Conservation (phyloP, 108 stramenopile species). For the Skeletonema costatum region DNA sequence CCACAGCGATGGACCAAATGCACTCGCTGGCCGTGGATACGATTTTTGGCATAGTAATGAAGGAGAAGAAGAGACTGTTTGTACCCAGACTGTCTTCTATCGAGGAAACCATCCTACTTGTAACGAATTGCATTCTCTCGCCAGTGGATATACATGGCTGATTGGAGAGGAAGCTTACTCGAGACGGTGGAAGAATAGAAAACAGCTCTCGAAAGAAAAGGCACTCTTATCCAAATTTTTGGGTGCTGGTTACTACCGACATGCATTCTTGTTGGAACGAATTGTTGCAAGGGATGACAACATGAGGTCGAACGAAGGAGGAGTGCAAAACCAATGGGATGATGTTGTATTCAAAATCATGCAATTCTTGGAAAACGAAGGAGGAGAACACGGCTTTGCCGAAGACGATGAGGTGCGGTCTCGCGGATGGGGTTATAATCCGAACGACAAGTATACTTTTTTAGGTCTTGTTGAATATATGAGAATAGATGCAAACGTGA, state of each 20-base stretch:
- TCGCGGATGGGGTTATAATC: slow-evolving; percentile 31
- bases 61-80: slow-evolving; percentile 13
- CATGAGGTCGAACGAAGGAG: slow-evolving; percentile 2
- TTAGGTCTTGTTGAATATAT: slow-evolving; percentile 43
- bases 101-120: slow-evolving; percentile 60
- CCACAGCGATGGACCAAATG: neutral
- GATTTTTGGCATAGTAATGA: neutral
- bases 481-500: slow-evolving; percentile 79
- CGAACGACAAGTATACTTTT: slow-evolving; percentile 32
- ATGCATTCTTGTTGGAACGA: slow-evolving; percentile 57
- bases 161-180: slow-evolving; percentile 28
- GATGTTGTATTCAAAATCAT: slow-evolving; percentile 49
- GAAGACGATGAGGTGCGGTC: slow-evolving; percentile 20
- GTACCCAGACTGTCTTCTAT: slow-evolving; percentile 49
- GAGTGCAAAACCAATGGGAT: slow-evolving; percentile 17
- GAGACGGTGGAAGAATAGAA: slow-evolving; percentile 24
- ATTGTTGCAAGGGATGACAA: slow-evolving; percentile 25
- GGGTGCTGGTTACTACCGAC: slow-evolving; percentile 56
- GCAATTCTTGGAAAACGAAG: slow-evolving; percentile 24
- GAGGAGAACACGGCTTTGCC: neutral
- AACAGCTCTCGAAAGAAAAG: neutral
- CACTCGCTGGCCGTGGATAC: neutral
- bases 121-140: slow-evolving; percentile 57
- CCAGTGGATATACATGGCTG: slow-evolving; percentile 42
- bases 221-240: slow-evolving; percentile 23